Percentiles rank a stretch among this genome's conserved stretches.
phyloP scores from a whole-genome alignment of 306 rosid genomes.

The Casuarina equisetifolia region DNA sequence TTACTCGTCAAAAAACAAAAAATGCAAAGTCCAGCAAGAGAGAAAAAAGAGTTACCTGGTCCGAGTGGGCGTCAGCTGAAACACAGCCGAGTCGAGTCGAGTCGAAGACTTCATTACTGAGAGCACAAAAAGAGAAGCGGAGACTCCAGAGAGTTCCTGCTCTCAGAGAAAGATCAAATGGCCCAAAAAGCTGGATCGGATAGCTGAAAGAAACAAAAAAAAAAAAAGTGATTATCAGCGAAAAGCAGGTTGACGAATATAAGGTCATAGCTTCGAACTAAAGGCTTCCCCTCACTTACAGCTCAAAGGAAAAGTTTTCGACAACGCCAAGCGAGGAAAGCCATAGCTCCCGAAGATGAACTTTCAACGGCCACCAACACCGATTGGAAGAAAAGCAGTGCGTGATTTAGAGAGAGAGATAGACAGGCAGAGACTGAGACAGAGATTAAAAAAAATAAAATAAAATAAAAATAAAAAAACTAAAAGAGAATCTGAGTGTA shows the following conservation, averaged over 20 bases:
- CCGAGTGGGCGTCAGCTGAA: constrained; percentile 97
- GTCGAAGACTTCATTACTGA: constrained; percentile 64
- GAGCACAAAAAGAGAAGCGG: constrained; percentile 14
- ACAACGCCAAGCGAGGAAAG: constrained; percentile 30
- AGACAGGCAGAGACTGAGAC: neutral
- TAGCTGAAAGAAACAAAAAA: neutral
- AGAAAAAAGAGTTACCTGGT: constrained; percentile 53
- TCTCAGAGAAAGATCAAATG: constrained; percentile 24
- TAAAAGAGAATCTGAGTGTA: neutral
- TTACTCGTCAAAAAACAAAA: neutral
- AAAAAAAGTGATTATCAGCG: neutral
- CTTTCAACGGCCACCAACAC: constrained; percentile 37
- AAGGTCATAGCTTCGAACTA: constrained; percentile 26
- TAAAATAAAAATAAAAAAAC: neutral
- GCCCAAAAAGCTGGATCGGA: constrained; percentile 39
- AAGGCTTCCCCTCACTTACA: neutral
- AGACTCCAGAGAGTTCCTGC: constrained; percentile 7
- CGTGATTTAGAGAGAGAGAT: neutral
- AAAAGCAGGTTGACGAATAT: constrained; percentile 21
- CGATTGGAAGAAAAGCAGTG: neutral
- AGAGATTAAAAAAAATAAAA: neutral
- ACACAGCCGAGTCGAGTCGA: constrained; percentile 76
- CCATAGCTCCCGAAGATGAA: constrained; percentile 36
- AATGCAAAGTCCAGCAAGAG: constrained; percentile 3
- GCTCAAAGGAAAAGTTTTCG: constrained; percentile 32